phyloP scores from a whole-genome alignment of 2,329 filamentous ascomycete genomes.

The Botryotinia convoluta region DNA sequence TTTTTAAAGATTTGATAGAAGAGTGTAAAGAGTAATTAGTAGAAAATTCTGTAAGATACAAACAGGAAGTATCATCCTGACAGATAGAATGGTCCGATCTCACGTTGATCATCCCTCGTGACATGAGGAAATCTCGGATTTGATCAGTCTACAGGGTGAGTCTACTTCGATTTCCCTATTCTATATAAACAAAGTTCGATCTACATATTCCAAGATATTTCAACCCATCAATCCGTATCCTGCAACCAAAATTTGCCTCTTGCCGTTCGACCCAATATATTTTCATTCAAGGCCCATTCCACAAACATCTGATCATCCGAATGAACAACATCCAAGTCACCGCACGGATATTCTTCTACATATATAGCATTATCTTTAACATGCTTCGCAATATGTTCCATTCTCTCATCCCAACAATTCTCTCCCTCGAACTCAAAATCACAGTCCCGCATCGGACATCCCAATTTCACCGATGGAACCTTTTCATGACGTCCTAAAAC shows the following conservation, averaged over 20 bases:
- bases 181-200: background rate
- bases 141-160: background rate
- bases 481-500: background rate
- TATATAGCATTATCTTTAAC: background rate
- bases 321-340: background rate
- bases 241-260: background rate
- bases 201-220: background rate
- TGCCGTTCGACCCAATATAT: background rate
- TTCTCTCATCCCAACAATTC: background rate
- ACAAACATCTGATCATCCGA: background rate
- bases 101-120: background rate
- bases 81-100: background rate
- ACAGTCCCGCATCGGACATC: background rate
- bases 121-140: background rate
- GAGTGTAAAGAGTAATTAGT: background rate
- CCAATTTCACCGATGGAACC: background rate
- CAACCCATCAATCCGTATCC: background rate
- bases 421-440: background rate
- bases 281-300: background rate
- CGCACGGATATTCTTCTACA: background rate
- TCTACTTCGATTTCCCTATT: background rate
- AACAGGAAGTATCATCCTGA: background rate
- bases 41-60: background rate
- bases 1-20: slow-evolving; percentile 20
- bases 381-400: slow-evolving; percentile 1